A percentile compares a stretch with the other conserved stretches of the same genome.
phyloP scores from a whole-genome alignment of 108 stramenopile genomes.

The Asterionellopsis glacialis region DNA sequence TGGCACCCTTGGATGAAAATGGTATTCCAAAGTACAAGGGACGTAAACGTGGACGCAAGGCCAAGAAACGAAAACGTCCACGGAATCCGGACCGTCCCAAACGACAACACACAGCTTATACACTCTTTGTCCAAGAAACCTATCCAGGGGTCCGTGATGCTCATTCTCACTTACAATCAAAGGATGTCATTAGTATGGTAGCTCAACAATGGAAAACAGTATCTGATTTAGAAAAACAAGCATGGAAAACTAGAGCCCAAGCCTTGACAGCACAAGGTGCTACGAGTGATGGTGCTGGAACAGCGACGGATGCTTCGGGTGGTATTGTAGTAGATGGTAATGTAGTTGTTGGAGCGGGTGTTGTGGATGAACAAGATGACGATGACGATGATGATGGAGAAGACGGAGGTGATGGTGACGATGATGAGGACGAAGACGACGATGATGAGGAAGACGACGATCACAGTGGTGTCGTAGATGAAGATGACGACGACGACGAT shows the following conservation, averaged over 20 bases:
- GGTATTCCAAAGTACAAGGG: slow-evolving; percentile 53
- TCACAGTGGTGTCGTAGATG: too few relatives aligned
- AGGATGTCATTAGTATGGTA: slow-evolving; percentile 34
- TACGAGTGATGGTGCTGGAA: neutral
- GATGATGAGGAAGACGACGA: too few relatives aligned
- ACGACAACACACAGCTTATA: slow-evolving; percentile 47
- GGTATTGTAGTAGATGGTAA: slow-evolving; percentile 5
- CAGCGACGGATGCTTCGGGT: slow-evolving; percentile 6
- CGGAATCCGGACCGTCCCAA: slow-evolving; percentile 36
- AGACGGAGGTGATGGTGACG: slow-evolving; percentile 20
- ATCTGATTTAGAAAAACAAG: slow-evolving; percentile 13
- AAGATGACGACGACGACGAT: too few relatives aligned
- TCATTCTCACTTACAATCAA: slow-evolving; percentile 20
- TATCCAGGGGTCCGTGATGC: slow-evolving; percentile 34
- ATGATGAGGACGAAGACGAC: slow-evolving; percentile 15
- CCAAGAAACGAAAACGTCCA: slow-evolving; percentile 34
- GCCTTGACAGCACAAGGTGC: slow-evolving; percentile 1
- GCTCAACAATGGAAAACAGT: slow-evolving; percentile 41
- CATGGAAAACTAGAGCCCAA: slow-evolving; percentile 33
- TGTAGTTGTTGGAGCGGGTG: neutral
- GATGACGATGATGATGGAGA: slow-evolving; percentile 16
- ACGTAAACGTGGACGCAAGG: slow-evolving; percentile 50
- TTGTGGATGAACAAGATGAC: slow-evolving; percentile 15
- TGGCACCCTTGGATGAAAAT: slow-evolving; percentile 44
- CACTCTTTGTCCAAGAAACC: slow-evolving; percentile 38